Base-by-base conservation (phyloP, 106 monocot genomes). In the Dactylorhiza incarnata region DNA sequence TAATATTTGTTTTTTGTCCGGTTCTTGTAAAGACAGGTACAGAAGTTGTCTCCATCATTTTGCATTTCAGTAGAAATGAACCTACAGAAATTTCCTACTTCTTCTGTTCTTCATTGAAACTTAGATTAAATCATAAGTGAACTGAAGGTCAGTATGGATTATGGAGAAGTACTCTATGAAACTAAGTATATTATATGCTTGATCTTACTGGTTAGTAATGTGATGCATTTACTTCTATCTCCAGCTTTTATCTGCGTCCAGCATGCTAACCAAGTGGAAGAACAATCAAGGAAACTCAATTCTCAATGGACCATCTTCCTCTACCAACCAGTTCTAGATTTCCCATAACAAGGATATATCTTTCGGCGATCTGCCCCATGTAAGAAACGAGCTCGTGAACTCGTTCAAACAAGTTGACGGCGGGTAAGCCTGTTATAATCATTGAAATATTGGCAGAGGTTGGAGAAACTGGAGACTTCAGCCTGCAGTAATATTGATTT, bases 281-380 rank as follows among this genome's bases (percentile, higher is more conserved):
- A 54, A 54, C 54, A 54, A 20, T 59, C 58, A 59, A 59, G 6
- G 58, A n/a, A 59, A 59, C 22, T 59, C 58, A 20, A 59, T 3
- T 20, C 20, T 59, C 22, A 59, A 22, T 59, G 58, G 58, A 7
- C 20, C 58, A 59, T 59, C 54, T n/a, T 54, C 58, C 58, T 59
- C 58, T 22, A 59, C 7, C 58, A 59, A 51, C 74, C 55, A 16
- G 83, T 19, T 62, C 67, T 67, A 23, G 58, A 59, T 47, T 47
- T 54, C 62, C 52, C 71, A 13, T 70, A 55, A 68, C 59, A 84
- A 77, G 65, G 84, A 90, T 44, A 90, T 92, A 48, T 90, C 88
- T 11, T 92, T 90, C 54, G 74, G 65, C 7, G 72, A 84, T 12
- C 84, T 79, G 49, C 72, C 85, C 24, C 26, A 80, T 8, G 48